Conservation (phyloP, 176 grass and related monocot genomes). For the Phoenix roebelenii region DNA sequence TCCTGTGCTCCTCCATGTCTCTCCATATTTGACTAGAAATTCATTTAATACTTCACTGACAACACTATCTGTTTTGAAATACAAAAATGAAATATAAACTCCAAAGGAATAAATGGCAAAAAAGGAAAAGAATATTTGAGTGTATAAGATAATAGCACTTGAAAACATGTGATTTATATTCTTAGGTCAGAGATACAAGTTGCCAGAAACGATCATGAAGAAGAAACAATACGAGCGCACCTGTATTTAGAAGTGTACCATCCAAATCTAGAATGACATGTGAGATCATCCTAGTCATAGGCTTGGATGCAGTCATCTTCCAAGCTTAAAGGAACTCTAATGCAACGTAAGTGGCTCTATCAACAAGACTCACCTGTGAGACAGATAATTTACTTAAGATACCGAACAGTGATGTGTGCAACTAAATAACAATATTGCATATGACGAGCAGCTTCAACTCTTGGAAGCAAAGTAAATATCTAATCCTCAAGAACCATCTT, state of each 20-base stretch:
- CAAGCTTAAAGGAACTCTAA: conserved; percentile 20
- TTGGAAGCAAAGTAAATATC: no score
- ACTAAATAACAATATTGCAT: no score
- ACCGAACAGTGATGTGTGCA: no score
- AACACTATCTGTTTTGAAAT: conserved; percentile 50
- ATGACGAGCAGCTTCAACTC: no score
- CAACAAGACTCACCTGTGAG: conserved; percentile 28
- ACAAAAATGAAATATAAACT: conserved; percentile 10
- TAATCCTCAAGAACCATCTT: no score
- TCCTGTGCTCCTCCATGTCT: conserved; percentile 68
- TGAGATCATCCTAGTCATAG: conserved; percentile 33
- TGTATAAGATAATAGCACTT: neutral
- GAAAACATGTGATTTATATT: conserved; percentile 5
- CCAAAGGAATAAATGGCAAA: neutral
- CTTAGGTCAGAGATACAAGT: conserved; percentile 8
- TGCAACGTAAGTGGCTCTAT: conserved; percentile 21
- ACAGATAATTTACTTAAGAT: no score
- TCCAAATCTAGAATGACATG: conserved; percentile 96
- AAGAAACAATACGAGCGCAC: conserved; percentile 14
- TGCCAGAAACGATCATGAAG: neutral
- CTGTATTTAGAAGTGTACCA: conserved; percentile 94
- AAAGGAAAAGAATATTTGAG: neutral
- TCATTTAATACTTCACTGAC: conserved; percentile 59
- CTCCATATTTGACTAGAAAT: conserved; percentile 66
- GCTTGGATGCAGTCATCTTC: conserved; percentile 56